Percentiles rank a stretch among this genome's conserved stretches.
phyloP scores from a whole-genome alignment of 208 protist genomes.

The Angomonas ambiguus region DNA sequence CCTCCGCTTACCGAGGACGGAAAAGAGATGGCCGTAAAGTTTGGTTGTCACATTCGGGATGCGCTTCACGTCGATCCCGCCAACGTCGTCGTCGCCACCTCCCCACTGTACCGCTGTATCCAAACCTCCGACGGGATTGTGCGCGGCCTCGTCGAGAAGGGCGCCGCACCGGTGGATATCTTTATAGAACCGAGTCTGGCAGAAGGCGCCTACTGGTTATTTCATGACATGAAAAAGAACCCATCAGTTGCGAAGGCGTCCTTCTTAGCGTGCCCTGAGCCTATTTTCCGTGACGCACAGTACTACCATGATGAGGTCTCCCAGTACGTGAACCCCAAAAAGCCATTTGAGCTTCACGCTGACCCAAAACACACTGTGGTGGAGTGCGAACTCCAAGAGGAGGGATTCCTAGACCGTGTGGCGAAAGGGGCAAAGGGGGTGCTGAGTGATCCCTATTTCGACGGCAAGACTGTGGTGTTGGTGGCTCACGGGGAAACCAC shows the following conservation, averaged over 20 bases:
- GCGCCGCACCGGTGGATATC: slow-evolving; percentile 13
- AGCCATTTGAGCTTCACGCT: slow-evolving; percentile 30
- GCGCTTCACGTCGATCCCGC: slow-evolving; percentile 17
- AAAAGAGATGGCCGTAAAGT: slow-evolving; percentile 32
- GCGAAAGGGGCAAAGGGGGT: slow-evolving; percentile 18
- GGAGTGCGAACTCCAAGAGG: slow-evolving; percentile 25
- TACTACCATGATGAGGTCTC: slow-evolving; percentile 31
- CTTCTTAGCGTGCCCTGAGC: slow-evolving; percentile 27
- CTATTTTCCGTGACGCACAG: slow-evolving; percentile 23
- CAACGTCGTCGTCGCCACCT: slow-evolving; percentile 28
- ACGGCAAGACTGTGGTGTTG: slow-evolving; percentile 36
- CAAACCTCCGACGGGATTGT: slow-evolving; percentile 46
- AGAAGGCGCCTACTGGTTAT: slow-evolving; percentile 41
- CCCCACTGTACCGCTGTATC: slow-evolving; percentile 46
- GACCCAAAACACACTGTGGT: slow-evolving; percentile 21
- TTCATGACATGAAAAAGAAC: slow-evolving; percentile 40
- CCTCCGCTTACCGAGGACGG: slow-evolving; percentile 48
- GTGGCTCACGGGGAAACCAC: slow-evolving; percentile 37
- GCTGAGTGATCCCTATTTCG: slow-evolving; percentile 16
- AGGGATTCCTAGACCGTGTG: slow-evolving; percentile 28
- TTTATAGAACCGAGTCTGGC: slow-evolving; percentile 42
- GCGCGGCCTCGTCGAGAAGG: slow-evolving; percentile 14
- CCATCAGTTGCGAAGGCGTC: slow-evolving; percentile 13
- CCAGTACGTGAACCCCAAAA: slow-evolving; percentile 19
- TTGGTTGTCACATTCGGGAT: slow-evolving; percentile 31